Evolutionary conservation across 768 basidiomycete genomes (phyloP).

Genomic region (Lactarius pseudohatsudake): DNA sequence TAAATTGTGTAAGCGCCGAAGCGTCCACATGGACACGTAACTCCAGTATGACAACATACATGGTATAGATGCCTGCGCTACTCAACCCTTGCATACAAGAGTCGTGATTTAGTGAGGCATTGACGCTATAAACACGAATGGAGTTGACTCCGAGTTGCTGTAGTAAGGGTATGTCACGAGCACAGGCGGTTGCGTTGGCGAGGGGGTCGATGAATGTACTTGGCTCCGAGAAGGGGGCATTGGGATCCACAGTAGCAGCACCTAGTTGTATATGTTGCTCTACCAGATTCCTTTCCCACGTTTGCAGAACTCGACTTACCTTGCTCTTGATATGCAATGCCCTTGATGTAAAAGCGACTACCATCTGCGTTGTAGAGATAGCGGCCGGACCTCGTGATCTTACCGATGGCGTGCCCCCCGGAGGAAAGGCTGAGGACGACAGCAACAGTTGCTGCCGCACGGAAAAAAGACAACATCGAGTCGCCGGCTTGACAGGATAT

Average conservation of each 20-base stretch:
- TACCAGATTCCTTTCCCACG: background rate
- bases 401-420: conserved; percentile 63
- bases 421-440: conserved; percentile 44
- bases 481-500: conserved; percentile 16
- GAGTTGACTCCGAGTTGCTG: conserved; percentile 76
- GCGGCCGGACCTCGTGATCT: conserved; percentile 67
- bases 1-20: conserved; percentile 20
- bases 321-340: conserved; percentile 81
- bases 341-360: conserved; percentile 84
- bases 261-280: conserved; percentile 1
- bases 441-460: conserved; percentile 36
- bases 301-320: conserved; percentile 46
- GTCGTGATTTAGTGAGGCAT: conserved; percentile 82
- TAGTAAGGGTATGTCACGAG: conserved; percentile 77
- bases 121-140: conserved; percentile 84
- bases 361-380: conserved; percentile 81
- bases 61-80: conserved; percentile 80
- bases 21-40: background rate
- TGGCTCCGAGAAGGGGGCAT: conserved; percentile 58
- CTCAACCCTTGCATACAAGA: conserved; percentile 79
- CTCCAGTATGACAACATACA: conserved; percentile 51
- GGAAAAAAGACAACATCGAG: conserved; percentile 34
- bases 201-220: conserved; percentile 80
- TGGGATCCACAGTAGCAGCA: background rate
- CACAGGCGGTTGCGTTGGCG: conserved; percentile 61